Conservation (phyloP, 2,329 filamentous ascomycete genomes). For the Colletotrichum coccodes region DNA sequence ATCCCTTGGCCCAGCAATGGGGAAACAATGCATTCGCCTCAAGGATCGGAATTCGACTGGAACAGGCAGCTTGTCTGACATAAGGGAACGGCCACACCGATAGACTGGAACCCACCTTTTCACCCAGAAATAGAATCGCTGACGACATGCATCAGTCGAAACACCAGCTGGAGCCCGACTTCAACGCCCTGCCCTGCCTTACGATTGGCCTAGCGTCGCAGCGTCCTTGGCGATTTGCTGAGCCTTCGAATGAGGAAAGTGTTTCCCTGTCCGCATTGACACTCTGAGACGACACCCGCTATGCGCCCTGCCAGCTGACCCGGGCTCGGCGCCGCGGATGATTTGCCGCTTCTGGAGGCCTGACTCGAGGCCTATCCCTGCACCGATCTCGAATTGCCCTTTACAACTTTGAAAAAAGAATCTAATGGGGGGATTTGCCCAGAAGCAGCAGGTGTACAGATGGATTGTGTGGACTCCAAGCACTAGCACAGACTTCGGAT, state of each 20-base stretch:
- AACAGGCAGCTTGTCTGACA: conserved; percentile 2
- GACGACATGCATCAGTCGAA: conserved; percentile 19
- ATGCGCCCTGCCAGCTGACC: conserved; percentile 19
- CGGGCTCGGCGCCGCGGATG: not conserved
- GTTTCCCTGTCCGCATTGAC: conserved; percentile 22
- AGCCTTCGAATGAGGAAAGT: not conserved
- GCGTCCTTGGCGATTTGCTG: conserved; percentile 8
- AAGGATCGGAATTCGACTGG: not conserved
- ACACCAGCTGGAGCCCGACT: not conserved
- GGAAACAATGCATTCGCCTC: too few species aligned
- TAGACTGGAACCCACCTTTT: conserved; percentile 3
- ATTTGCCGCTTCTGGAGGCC: conserved; percentile 9
- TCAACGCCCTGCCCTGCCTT: not conserved
- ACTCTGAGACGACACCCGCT: conserved; percentile 13
- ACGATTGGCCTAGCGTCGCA: conserved; percentile 10
- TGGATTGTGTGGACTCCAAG: not conserved
- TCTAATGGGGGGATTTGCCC: not conserved
- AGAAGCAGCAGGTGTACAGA: not conserved
- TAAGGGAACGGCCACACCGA: conserved; percentile 18
- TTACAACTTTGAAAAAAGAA: too few species aligned
- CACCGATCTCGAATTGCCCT: not conserved
- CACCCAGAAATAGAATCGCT: conserved; percentile 11
- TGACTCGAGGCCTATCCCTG: conserved; percentile 25
- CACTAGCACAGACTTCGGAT: not conserved
- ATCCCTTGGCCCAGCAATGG: not conserved